phyloP scores from a whole-genome alignment of 2,329 filamentous ascomycete species.

The Pseudogymnoascus sp. region DNA sequence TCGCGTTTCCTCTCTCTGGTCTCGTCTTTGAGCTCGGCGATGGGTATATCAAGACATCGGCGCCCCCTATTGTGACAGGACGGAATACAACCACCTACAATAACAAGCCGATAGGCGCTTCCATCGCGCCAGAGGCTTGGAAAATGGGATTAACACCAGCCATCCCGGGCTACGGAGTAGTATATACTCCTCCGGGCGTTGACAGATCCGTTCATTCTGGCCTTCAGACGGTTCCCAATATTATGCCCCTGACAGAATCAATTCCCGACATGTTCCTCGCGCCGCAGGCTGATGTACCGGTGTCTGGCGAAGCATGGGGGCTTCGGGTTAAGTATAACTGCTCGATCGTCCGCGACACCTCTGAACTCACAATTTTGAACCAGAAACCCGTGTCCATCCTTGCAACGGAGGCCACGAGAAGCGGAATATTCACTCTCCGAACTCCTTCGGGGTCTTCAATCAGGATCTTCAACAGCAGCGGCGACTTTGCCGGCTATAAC shows the following conservation, averaged over 20 bases:
- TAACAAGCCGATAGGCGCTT: not conserved
- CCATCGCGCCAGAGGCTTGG: not conserved
- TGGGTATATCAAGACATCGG: not conserved
- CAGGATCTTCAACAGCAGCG: not conserved
- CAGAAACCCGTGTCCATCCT: not conserved
- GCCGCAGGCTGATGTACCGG: not conserved
- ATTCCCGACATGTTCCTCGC: slow-evolving; percentile 1
- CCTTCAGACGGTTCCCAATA: not conserved
- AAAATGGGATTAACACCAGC: not conserved
- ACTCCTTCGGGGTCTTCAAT: not conserved
- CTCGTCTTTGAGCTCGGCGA: not conserved
- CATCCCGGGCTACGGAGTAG: not conserved
- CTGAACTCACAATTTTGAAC: slow-evolving; percentile 2
- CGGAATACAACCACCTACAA: not conserved
- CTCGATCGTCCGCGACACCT: not conserved
- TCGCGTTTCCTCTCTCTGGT: not conserved
- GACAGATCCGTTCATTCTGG: not conserved
- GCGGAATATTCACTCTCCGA: not conserved
- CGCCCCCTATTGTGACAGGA: not conserved
- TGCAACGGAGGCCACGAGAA: no score
- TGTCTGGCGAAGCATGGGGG: slow-evolving; percentile 3
- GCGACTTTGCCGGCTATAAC: not conserved
- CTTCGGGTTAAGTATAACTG: slow-evolving; percentile 3
- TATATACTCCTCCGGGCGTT: not conserved
- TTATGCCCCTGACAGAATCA: not conserved